Conservation (phyloP, 78 protist genomes). For the Dictyostelium intermedium region DNA sequence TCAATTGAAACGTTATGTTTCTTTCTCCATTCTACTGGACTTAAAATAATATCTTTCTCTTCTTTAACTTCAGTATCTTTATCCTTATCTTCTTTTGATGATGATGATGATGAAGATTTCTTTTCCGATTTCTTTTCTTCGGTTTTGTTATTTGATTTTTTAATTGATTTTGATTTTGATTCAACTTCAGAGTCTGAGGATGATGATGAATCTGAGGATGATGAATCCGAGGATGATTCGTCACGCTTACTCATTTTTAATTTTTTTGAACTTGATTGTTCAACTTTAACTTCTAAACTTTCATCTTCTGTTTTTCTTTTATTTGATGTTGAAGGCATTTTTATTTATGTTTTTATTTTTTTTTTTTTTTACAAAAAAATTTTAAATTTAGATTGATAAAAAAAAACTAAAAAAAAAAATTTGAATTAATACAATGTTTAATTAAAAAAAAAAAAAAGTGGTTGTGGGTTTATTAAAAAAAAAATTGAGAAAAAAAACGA, state of each 20-base stretch:
- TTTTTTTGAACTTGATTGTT: slow-evolving; percentile 25
- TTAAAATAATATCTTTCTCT: background rate
- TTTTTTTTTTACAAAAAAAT: background rate
- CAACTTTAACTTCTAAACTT: background rate
- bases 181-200: background rate
- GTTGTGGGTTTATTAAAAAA: background rate
- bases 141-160: background rate
- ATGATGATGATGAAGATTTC: too few relatives aligned
- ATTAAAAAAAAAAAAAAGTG: too few relatives aligned
- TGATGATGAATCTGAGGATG: background rate
- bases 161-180: background rate
- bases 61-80: background rate
- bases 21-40: slow-evolving; percentile 59
- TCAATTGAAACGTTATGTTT: slow-evolving; percentile 42
- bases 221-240: background rate
- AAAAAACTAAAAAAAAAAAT: background rate
- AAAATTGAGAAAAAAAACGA: background rate
- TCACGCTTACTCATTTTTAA: background rate
- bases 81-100: background rate
- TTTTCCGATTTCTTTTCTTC: background rate
- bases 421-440: background rate
- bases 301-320: slow-evolving; percentile 33
- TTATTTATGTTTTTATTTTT: background rate
- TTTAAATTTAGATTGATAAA: background rate
- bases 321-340: slow-evolving; percentile 56